A percentile compares a stretch with the other conserved stretches of the same genome.
These are phyloP conservation scores for Pestalotiopsis sp. DNA, from an alignment of 2,329 filamentous ascomycete species.

Conservation along the genomic window DNA sequence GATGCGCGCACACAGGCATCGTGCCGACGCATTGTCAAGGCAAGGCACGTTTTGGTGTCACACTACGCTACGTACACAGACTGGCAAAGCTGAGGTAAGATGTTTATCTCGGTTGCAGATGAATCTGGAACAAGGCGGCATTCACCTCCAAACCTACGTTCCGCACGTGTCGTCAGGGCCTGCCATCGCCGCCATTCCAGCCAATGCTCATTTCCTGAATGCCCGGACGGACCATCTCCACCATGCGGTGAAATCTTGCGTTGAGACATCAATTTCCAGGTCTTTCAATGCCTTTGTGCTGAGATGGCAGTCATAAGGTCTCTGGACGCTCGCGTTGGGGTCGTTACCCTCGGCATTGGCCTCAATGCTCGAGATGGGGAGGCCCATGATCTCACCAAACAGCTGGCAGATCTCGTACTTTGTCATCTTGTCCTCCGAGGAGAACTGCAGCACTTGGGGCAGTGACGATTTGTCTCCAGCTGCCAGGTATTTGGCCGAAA, in stretches of 20 bases:
- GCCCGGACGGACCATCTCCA: slow-evolving; percentile 69
- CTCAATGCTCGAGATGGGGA: slow-evolving; percentile 69
- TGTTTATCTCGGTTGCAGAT: background rate
- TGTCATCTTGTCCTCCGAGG: slow-evolving; percentile 81
- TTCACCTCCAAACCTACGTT: slow-evolving; percentile 5
- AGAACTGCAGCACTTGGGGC: slow-evolving; percentile 79
- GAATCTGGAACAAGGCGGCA: background rate
- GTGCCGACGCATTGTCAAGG: background rate
- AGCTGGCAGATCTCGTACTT: slow-evolving; percentile 86
- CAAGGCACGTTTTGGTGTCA: background rate
- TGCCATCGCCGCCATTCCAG: background rate
- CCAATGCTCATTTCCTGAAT: slow-evolving; percentile 50
- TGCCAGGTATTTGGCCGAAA: slow-evolving; percentile 68
- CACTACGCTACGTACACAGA: background rate
- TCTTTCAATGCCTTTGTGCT: slow-evolving; percentile 74
- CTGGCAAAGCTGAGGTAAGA: background rate
- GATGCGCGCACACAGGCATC: background rate
- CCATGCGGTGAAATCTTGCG: slow-evolving; percentile 78
- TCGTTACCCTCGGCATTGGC: slow-evolving; percentile 73
- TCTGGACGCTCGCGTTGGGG: slow-evolving; percentile 69
- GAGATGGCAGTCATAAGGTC: slow-evolving; percentile 87
- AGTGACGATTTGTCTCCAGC: slow-evolving; percentile 51
- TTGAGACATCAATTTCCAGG: slow-evolving; percentile 73
- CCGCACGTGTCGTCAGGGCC: slow-evolving; percentile 1
- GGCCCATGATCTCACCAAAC: slow-evolving; percentile 77